A percentile compares a stretch with the other conserved stretches of the same genome.
These are phyloP conservation scores for Acacia confusa DNA, from an alignment of 306 rosid genomes.

Conservation along the genomic window DNA sequence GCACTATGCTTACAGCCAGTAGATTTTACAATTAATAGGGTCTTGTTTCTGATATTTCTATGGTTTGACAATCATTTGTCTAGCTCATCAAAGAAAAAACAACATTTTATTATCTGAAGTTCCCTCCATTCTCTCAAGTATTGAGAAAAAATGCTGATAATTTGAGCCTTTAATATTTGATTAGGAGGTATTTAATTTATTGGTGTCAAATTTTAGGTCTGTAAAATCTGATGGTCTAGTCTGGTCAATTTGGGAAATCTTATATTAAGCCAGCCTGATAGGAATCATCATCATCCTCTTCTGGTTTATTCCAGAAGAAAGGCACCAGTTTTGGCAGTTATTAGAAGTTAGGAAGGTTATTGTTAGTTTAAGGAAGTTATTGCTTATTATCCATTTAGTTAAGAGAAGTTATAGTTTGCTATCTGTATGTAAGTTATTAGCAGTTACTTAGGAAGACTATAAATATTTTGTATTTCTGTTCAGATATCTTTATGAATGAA, in stretches of 20 bases:
- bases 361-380: no score
- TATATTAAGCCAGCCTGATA: conserved; percentile 15
- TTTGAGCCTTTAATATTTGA: background rate
- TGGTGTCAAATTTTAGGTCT: background rate
- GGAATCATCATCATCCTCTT: no score
- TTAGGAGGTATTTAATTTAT: background rate
- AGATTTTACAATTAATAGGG: background rate
- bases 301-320: no score
- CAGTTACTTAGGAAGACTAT: no score
- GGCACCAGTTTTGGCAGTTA: no score
- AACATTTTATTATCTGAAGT: no score
- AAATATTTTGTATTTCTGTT: no score
- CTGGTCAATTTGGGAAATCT: background rate
- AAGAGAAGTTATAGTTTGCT: no score
- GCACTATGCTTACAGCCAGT: background rate
- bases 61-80: background rate
- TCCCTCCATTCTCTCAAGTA: background rate
- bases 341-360: no score
- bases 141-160: background rate
- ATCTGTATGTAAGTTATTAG: no score
- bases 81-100: background rate
- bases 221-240: conserved; percentile 26
- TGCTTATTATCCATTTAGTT: no score
- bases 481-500: no score
- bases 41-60: background rate